Percentiles rank a stretch among this genome's conserved stretches.
Evolutionary conservation across 192 early-diverging fungal species (phyloP).

Genomic region (Coemansia aciculifera): DNA sequence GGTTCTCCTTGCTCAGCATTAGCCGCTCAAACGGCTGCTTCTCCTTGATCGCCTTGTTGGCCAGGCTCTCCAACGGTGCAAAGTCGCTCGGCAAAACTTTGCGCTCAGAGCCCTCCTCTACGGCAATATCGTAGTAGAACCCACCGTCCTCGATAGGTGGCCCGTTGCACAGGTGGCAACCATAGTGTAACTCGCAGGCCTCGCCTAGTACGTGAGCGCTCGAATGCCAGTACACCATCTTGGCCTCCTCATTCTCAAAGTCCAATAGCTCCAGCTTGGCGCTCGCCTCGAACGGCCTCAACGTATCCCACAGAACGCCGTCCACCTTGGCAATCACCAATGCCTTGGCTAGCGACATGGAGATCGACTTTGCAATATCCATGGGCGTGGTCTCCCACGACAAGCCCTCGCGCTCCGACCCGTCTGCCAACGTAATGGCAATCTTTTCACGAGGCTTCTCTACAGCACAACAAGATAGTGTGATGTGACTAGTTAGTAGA

Average conservation of each 20-base stretch:
- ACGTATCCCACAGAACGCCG: constrained; percentile 85
- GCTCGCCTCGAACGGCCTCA: constrained; percentile 79
- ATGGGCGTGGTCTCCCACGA: constrained; percentile 96
- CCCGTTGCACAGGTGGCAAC: constrained; percentile 95
- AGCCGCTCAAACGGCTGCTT: constrained; percentile 95
- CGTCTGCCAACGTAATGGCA: constrained; percentile 87
- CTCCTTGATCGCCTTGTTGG: constrained; percentile 87
- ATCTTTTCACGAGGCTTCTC: constrained; percentile 75
- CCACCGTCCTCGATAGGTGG: constrained; percentile 87
- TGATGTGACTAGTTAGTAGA: neutral
- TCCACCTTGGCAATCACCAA: constrained; percentile 95
- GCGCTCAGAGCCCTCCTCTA: constrained; percentile 62
- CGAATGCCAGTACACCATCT: constrained; percentile 98
- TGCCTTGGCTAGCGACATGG: constrained; percentile 88
- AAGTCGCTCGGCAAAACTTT: constrained; percentile 77
- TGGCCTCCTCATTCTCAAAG: constrained; percentile 92
- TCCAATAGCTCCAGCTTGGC: constrained; percentile 86
- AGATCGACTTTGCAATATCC: constrained; percentile 83
- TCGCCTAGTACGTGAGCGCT: constrained; percentile 96
- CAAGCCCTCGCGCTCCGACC: constrained; percentile 71
- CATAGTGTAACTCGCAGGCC: constrained; percentile 96
- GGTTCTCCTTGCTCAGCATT: constrained; percentile 80
- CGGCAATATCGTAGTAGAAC: constrained; percentile 97
- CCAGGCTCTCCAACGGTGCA: constrained; percentile 81
- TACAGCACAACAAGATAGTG: constrained; percentile 20